phyloP scores from a whole-genome alignment of 1,284 basidiomycete genomes.

The Exobasidium rhododendri region DNA sequence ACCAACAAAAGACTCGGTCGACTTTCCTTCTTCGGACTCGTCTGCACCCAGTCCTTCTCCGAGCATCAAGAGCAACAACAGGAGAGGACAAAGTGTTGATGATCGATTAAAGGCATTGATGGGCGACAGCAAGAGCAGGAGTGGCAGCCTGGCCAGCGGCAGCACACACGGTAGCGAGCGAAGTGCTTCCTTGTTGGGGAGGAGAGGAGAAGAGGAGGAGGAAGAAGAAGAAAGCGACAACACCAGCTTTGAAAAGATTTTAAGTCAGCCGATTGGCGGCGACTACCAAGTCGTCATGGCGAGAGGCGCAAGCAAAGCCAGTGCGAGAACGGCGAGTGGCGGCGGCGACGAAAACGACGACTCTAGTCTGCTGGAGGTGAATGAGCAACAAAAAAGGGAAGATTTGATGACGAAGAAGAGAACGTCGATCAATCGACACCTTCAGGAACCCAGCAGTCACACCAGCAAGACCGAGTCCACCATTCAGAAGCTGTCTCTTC shows the following conservation, averaged over 20 bases:
- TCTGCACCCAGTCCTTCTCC: slow-evolving; percentile 11
- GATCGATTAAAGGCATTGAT: slow-evolving; percentile 39
- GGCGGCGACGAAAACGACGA: slow-evolving; percentile 8
- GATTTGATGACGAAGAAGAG: not conserved
- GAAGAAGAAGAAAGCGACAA: slow-evolving; percentile 18
- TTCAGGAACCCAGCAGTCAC: not conserved
- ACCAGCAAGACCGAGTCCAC: not conserved
- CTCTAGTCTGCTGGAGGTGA: not conserved
- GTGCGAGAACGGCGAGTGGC: slow-evolving; percentile 17
- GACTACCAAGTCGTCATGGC: slow-evolving; percentile 6
- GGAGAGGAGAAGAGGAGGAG: slow-evolving; percentile 2
- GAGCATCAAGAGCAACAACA: slow-evolving; percentile 5
- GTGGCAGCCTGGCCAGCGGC: not conserved
- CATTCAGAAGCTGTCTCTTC: not conserved
- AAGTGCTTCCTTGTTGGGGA: not conserved
- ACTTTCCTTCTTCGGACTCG: not conserved
- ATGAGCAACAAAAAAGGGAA: not conserved
- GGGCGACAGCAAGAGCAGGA: slow-evolving; percentile 6
- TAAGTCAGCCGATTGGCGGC: not conserved
- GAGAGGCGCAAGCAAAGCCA: slow-evolving; percentile 11
- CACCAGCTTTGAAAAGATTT: slow-evolving; percentile 3
- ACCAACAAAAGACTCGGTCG: not conserved
- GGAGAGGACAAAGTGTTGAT: slow-evolving; percentile 27
- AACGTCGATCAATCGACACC: not conserved
- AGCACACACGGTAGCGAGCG: not conserved